These are phyloP conservation scores for Lactarius psammicola DNA, from an alignment of 768 basidiomycete genomes.

Conservation along the genomic window DNA sequence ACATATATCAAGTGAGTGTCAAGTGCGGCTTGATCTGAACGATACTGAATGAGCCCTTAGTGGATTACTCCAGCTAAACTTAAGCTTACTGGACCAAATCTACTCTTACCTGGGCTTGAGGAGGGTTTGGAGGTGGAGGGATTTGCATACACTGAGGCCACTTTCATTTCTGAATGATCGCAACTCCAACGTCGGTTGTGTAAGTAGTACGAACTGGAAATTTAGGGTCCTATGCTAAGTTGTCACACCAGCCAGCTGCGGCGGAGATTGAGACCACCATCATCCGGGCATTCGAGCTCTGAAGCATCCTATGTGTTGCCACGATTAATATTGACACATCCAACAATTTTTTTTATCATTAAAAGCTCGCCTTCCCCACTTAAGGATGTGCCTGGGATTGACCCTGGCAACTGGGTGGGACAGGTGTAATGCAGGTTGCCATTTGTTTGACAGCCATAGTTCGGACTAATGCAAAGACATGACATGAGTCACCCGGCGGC, in stretches of 20 bases:
- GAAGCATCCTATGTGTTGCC: not conserved
- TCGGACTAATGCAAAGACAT: too few relatives aligned
- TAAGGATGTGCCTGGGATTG: too few relatives aligned
- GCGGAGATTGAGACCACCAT: not conserved
- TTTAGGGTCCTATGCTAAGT: not conserved
- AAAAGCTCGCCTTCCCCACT: too few relatives aligned
- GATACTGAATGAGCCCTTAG: conserved; percentile 36
- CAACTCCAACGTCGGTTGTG: not conserved
- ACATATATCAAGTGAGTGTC: conserved; percentile 83
- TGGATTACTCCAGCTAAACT: conserved; percentile 59
- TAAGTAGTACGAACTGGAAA: not conserved
- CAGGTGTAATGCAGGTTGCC: too few relatives aligned
- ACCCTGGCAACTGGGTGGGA: too few relatives aligned
- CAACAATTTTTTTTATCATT: too few relatives aligned
- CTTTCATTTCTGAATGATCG: conserved; percentile 65
- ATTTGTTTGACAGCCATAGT: too few relatives aligned
- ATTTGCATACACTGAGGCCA: conserved; percentile 80
- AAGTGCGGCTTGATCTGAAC: not conserved
- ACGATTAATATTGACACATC: too few relatives aligned
- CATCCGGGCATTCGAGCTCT: not conserved
- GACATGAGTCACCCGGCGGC: not conserved
- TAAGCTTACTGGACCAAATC: conserved; percentile 44
- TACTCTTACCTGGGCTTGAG: conserved; percentile 42
- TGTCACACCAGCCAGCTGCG: not conserved
- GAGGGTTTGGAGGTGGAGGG: conserved; percentile 57